Evolutionary conservation across 116 monocot genomes (phyloP).

Genomic region (Thalassia testudinum): DNA sequence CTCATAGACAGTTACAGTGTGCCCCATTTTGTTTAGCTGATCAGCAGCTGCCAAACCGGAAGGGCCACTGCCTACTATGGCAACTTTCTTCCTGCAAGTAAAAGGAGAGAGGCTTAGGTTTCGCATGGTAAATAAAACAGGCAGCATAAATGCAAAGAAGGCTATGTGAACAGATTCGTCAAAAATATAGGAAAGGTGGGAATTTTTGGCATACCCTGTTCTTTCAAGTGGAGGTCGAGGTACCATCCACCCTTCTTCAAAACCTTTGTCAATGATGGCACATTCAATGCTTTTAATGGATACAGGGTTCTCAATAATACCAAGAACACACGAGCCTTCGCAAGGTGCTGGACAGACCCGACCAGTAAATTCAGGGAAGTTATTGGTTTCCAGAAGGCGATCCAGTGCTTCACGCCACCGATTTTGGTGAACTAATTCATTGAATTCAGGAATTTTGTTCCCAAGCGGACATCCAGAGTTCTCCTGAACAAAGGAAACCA

Average conservation of each 20-base stretch:
- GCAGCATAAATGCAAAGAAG: neutral
- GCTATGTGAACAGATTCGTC: neutral
- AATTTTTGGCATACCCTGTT: conserved; percentile 49
- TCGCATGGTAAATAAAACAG: neutral
- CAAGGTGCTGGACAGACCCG: conserved; percentile 99
- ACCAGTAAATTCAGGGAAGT: conserved; percentile 98
- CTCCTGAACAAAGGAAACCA: conserved; percentile 32
- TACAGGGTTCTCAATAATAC: conserved; percentile 97
- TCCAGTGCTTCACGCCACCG: conserved; percentile 96
- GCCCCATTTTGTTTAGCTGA: conserved; percentile 98
- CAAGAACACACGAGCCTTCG: conserved; percentile 98
- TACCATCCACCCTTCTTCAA: conserved; percentile 96
- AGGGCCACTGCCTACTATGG: conserved; percentile 91
- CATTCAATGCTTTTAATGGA: conserved; percentile 99
- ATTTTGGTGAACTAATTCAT: conserved; percentile 91
- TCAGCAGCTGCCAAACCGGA: conserved; percentile 94
- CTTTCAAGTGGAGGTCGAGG: conserved; percentile 81
- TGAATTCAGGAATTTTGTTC: conserved; percentile 98
- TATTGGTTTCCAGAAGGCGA: conserved; percentile 92
- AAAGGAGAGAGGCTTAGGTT: neutral
- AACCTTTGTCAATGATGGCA: conserved; percentile 93
- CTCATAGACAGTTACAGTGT: conserved; percentile 83
- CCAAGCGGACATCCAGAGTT: conserved; percentile 98
- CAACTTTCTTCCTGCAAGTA: conserved; percentile 61
- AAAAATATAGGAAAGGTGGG: neutral